Base-by-base conservation (phyloP, 257 asterid species). In the Leonotis leonurus region DNA sequence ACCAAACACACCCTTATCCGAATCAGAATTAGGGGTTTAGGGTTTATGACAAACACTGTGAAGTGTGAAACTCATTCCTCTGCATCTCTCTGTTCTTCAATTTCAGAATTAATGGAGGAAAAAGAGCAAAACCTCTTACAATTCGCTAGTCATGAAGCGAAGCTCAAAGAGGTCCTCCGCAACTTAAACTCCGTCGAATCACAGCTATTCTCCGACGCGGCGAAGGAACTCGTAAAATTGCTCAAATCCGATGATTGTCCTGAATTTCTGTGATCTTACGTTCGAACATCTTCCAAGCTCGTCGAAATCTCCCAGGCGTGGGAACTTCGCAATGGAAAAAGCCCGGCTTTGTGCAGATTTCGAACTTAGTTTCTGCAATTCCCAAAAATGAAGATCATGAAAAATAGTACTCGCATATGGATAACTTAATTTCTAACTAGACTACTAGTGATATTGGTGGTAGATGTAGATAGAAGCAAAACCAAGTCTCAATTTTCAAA, bases 111-210 rank as follows among this genome's bases (percentile, higher is more conserved):
- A 21, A 68, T 69, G 77, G 78, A 62, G 24, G 63, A 25, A 16
- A 51, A 57, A 32, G 76, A 51, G 53, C 61, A 60, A 33, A 48
- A 40, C 8, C 36, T 70, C 40, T 73, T 63, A 1, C 70, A 70
- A 24, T 72, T 71, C 30, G 36, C 62, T 6, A 72, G 72, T 64
- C 69, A 70, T n/a, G 84, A 88, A 46, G 78, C 89, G 16, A 86
- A 88, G 78, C 88, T 91, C 44, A 84, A 77, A 60, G 85, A 88
- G 66, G 87, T 91, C 10, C 90, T 91, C 45, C 94, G 94, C 0
- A 84, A 84, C 68, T 44, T 91, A 45, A 70, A 82, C 27, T 91
- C 98, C 1, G 43, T 56, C 2, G 95, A 88, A 59, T 60, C 82
- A 8, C 78, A 80, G 54, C 77, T 86, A 30, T 81, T 68, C 54